Conservation (phyloP, 1,284 basidiomycete species). For the Puccinia novopanici region DNA sequence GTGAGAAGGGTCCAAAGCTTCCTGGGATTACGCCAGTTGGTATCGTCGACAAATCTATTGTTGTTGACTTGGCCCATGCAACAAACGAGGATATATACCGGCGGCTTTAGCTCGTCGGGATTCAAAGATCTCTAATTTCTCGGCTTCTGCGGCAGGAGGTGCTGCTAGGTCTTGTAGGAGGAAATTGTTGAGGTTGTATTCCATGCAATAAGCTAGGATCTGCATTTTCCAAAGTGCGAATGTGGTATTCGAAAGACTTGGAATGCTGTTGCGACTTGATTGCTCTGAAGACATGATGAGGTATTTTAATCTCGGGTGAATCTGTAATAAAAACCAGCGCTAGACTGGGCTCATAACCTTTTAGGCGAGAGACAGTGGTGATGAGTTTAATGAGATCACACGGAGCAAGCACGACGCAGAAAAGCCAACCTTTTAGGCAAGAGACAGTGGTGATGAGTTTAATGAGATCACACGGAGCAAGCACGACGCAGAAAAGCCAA, state of each 20-base stretch:
- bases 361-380: too few species aligned
- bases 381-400: too few species aligned
- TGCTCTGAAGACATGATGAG: not conserved
- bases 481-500: too few species aligned
- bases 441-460: too few species aligned
- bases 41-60: not conserved
- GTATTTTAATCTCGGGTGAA: not conserved
- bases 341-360: constrained; percentile 14
- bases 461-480: too few species aligned
- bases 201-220: not conserved
- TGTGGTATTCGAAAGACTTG: not conserved
- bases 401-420: too few species aligned
- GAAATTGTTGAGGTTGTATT: not conserved
- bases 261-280: not conserved
- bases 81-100: not conserved
- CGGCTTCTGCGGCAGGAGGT: not conserved
- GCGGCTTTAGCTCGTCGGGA: not conserved
- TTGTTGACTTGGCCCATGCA: not conserved
- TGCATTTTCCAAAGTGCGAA: not conserved
- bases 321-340: not conserved
- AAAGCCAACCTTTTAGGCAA: too few species aligned
- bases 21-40: not conserved
- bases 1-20: not conserved
- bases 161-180: not conserved
- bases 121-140: not conserved